These are phyloP conservation scores for Coriolopsis trogii DNA, from an alignment of 1,284 basidiomycete species.

Conservation along the genomic window DNA sequence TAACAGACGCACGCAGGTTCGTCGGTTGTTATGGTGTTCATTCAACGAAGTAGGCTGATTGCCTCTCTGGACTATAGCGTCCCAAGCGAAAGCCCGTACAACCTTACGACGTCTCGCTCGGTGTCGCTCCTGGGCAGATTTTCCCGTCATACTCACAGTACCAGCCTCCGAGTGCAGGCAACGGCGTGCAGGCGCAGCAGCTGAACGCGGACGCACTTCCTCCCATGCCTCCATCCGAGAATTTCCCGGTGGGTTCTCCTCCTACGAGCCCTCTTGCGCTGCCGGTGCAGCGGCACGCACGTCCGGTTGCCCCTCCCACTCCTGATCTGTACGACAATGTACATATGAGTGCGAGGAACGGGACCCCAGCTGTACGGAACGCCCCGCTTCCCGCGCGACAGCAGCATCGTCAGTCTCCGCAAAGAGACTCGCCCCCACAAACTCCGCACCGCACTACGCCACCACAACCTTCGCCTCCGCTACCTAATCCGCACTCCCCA, in stretches of 20 bases:
- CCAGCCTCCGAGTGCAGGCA: slow-evolving; percentile 9
- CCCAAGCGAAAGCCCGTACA: slow-evolving; percentile 23
- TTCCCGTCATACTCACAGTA: slow-evolving; percentile 30
- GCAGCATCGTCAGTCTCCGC: slow-evolving; percentile 2
- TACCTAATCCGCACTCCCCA: slow-evolving; percentile 18
- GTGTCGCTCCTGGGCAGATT: slow-evolving; percentile 33
- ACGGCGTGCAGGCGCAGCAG: slow-evolving; percentile 1
- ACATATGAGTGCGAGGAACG: slow-evolving; percentile 17
- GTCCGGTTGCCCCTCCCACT: slow-evolving; percentile 14
- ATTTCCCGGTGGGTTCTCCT: slow-evolving; percentile 11
- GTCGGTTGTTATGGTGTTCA: not conserved
- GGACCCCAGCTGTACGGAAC: not conserved
- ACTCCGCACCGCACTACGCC: not conserved
- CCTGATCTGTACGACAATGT: slow-evolving; percentile 19
- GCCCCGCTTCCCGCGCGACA: slow-evolving; percentile 9
- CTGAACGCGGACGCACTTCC: slow-evolving; percentile 3
- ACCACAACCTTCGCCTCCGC: slow-evolving; percentile 15
- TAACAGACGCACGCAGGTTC: slow-evolving; percentile 12
- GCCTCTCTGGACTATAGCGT: not conserved
- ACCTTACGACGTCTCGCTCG: slow-evolving; percentile 21
- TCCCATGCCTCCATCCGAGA: slow-evolving; percentile 10
- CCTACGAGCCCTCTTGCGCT: slow-evolving; percentile 17
- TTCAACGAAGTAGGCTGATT: not conserved
- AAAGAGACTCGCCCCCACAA: not conserved
- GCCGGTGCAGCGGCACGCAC: slow-evolving; percentile 17